Base-by-base conservation (phyloP, 1,139 yeast species). In the Chernovozyma sophiae-reginae region DNA sequence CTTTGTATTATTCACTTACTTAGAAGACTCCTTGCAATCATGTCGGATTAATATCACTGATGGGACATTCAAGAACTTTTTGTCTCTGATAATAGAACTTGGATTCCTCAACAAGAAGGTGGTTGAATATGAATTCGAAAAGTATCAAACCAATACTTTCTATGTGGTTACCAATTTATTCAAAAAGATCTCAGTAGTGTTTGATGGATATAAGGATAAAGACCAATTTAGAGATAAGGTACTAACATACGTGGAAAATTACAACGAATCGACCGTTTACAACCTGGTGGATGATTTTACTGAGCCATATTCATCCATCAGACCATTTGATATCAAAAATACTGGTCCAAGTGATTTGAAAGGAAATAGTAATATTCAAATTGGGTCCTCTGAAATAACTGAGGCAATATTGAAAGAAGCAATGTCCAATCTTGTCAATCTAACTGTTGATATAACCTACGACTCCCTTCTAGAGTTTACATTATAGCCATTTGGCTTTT, bases 191-290 rank as follows among this genome's bases (percentile, higher is more conserved):
- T 48, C 32, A 34, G 41, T 41, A 12, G 26, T 57, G 2, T 63
- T 53, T 42, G 65, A 65, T 26, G 74, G 74, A 1, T 68, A 55
- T 42, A 55, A 51, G 30, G 74, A 68, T 33, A 48, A 46, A 28
- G 35, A 32, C n/a, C 33, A 40, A 15, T 32, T 55, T 1, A 30
- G 35, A 12, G 47, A 44, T 3, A 43, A 48, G 10, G 44, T 52
- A 2, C 37, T 40, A 2, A 39, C 38, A n/a, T 34, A 43, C 12
- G 29, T 35, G 2, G 31, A 35, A 11, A 27, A 35, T 7, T 46
- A 35, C 25, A 17, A 33, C 27, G 25, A 30, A 16, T n/a, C 33
- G 16, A 31, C 16, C 16, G 14, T 19, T 5, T 23, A 16, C 5
- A 10, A 34, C 12, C 28, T 8, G 20, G 14, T 28, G 2, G 31